Evolutionary conservation across 2,329 filamentous ascomycete genomes (phyloP), one percentile per base, ranked within the genome.

Genomic region (Nigrograna mackinnonii): DNA sequence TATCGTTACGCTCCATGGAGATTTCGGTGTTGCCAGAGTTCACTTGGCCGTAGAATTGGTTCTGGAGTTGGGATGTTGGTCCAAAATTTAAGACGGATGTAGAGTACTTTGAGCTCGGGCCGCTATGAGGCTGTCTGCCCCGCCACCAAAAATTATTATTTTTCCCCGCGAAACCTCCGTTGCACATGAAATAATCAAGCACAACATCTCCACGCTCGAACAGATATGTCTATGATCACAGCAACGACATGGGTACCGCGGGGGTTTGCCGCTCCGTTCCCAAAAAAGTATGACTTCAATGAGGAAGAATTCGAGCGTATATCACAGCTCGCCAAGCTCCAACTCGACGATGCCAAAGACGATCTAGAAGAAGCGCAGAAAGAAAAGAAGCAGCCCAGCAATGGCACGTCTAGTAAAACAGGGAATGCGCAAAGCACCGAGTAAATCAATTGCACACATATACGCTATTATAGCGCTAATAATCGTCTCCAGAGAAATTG

Each of bases 261-360:
- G 40, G 75, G 75, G 14, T 73, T 74, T 54, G 74, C 75, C 39
- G 74, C 75, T 21, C 71, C 72, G 28, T 75, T 75, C 41, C 75
- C 75, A 1, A 70, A 68, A 6, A 73, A 73, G 56, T 77, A 77
- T 46, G 66, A 69, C 22, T 76, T 78, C 55, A 72, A 77, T 62
- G 75, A 77, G 43, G 74, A 76, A 50, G 75, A 78, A 50, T 77
- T 74, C 48, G 71, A 70, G 45, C 68, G 75, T 40, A 78, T 78
- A 47, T 69, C 73, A 22, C 71, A 77, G 58, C 68, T 77, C 20
- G 74, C 74, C n/a, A 76, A 76, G 50, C 64, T 77, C 34, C 87
- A 95, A 72, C 80, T 96, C 22, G 89, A 96, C 62, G 94, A 97
- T 71, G 94, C 94, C 19, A 86, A 92, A 62, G 88, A 91, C 20